These are phyloP conservation scores for Alternaria ventricosa DNA, from an alignment of 2,329 filamentous ascomycete species.

Conservation along the genomic window DNA sequence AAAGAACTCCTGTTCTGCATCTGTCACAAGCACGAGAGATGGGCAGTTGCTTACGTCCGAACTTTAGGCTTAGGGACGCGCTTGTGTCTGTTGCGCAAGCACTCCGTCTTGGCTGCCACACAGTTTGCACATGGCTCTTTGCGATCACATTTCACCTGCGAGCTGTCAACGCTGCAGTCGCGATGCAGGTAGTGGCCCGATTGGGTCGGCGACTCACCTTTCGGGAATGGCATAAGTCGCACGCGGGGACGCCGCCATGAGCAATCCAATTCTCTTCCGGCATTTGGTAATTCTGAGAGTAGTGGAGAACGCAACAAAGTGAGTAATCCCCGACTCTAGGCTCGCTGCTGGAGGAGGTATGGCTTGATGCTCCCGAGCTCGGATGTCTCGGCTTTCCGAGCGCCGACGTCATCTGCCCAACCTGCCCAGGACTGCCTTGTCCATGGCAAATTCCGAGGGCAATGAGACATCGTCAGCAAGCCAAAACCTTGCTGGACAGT, in stretches of 20 bases:
- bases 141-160: constrained; percentile 44
- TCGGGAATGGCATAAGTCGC: constrained; percentile 38
- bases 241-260: constrained; percentile 41
- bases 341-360: not conserved
- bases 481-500: not conserved
- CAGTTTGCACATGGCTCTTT: constrained; percentile 44
- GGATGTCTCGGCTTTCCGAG: constrained; percentile 7
- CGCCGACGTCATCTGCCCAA: not conserved
- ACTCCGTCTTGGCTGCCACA: constrained; percentile 30
- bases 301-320: not conserved
- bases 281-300: constrained; percentile 20
- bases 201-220: constrained; percentile 8
- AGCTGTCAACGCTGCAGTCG: not conserved
- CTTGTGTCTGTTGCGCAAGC: constrained; percentile 42
- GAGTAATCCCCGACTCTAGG: not conserved
- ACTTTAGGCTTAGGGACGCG: constrained; percentile 32
- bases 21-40: not conserved
- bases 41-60: constrained; percentile 27
- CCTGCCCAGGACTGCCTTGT: not conserved
- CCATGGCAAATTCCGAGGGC: not conserved
- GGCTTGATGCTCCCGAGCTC: constrained; percentile 2
- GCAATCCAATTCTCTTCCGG: constrained; percentile 42
- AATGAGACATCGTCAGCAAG: not conserved
- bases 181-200: not conserved
- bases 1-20: not conserved